phyloP scores from a whole-genome alignment of 192 early-diverging fungal species.

The Glomus cerebriforme region DNA sequence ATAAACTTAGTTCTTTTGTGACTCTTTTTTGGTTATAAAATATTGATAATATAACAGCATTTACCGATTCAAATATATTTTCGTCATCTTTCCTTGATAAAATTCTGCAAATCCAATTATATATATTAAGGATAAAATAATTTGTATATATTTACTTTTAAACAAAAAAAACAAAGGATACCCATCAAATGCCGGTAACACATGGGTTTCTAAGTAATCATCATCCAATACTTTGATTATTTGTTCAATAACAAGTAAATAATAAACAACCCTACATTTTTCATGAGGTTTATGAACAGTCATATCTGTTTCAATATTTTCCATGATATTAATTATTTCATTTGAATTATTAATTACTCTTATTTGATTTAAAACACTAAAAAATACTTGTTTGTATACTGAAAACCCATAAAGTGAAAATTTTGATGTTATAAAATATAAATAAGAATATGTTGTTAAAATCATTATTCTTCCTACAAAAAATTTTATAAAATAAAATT shows the following conservation, averaged over 20 bases:
- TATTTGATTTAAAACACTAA: constrained; percentile 42
- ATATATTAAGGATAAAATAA: constrained; percentile 12
- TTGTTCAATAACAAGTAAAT: constrained; percentile 52
- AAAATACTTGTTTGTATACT: constrained; percentile 52
- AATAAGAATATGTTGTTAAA: constrained; percentile 49
- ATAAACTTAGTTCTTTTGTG: constrained; percentile 48
- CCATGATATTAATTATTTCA: too few relatives aligned
- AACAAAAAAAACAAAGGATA: not conserved
- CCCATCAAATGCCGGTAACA: constrained; percentile 51
- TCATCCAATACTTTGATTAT: constrained; percentile 49
- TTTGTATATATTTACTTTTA: not conserved
- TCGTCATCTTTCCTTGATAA: constrained; percentile 35
- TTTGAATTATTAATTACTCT: too few relatives aligned
- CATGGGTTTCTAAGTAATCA: constrained; percentile 42
- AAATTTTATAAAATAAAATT: not conserved
- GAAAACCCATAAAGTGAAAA: constrained; percentile 48
- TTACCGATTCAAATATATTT: constrained; percentile 54
- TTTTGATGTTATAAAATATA: constrained; percentile 51
- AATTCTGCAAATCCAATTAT: constrained; percentile 33
- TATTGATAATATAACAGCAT: constrained; percentile 49
- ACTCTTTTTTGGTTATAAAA: constrained; percentile 51
- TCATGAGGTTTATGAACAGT: constrained; percentile 35
- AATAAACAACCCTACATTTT: constrained; percentile 47
- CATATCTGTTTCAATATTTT: not conserved
- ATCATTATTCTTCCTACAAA: constrained; percentile 35